Percentiles rank a stretch among this genome's conserved stretches.
These are phyloP conservation scores for Plenodomus tracheiphilus DNA, from an alignment of 2,329 filamentous ascomycete species.

Conservation along the genomic window DNA sequence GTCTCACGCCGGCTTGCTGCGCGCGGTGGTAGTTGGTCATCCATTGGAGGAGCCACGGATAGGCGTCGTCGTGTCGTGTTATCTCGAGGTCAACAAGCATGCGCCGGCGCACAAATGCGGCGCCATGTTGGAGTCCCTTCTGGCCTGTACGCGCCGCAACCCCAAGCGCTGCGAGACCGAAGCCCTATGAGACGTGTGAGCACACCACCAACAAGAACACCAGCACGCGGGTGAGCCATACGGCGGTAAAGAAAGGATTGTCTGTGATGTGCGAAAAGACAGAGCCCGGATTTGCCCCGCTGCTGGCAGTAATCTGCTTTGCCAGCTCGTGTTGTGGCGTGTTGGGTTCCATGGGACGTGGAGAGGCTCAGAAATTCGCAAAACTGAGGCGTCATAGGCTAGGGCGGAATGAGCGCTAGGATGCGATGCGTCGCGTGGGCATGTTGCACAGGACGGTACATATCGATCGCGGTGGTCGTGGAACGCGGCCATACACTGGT, in stretches of 20 bases:
- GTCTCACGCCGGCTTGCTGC: constrained; percentile 54
- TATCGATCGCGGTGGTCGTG: background rate
- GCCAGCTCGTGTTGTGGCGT: constrained; percentile 42
- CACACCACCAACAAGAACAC: constrained; percentile 24
- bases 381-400: constrained; percentile 20
- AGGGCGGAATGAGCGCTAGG: constrained; percentile 12
- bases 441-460: constrained; percentile 8
- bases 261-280: constrained; percentile 51
- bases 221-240: constrained; percentile 53
- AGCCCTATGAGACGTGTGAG: constrained; percentile 59
- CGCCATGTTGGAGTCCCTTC: constrained; percentile 71
- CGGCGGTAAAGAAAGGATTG: constrained; percentile 60
- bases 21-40: constrained; percentile 78
- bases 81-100: constrained; percentile 96
- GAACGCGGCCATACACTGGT: background rate
- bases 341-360: constrained; percentile 42
- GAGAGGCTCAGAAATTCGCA: constrained; percentile 9
- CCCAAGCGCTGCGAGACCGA: constrained; percentile 88
- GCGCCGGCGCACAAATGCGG: constrained; percentile 76
- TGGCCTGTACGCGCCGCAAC: constrained; percentile 80
- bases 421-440: constrained; percentile 7
- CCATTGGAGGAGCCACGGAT: constrained; percentile 93
- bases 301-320: constrained; percentile 38
- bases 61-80: constrained; percentile 88
- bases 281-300: constrained; percentile 41